Percentiles rank a stretch among this genome's conserved stretches.
phyloP scores from a whole-genome alignment of 176 grass and related monocot species.

The Luzula sylvatica region DNA sequence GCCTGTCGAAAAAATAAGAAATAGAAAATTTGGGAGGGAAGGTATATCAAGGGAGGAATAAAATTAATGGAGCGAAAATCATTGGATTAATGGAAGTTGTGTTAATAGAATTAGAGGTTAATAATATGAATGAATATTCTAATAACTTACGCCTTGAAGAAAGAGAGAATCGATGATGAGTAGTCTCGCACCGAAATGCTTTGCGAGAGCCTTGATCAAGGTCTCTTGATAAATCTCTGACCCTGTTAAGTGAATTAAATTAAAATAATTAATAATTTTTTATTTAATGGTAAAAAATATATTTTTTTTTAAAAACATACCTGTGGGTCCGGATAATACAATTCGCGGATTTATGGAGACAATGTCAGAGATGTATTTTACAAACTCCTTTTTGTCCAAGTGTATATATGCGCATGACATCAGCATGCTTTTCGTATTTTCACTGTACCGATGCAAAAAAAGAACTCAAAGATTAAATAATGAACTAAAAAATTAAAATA shows the following conservation, averaged over 20 bases:
- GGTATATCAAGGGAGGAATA: not conserved
- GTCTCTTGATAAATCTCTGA: slow-evolving; percentile 99
- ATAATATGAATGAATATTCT: slow-evolving; percentile 5
- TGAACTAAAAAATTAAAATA: slow-evolving; percentile 1
- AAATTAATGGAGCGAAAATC: too few relatives aligned
- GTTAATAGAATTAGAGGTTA: too few relatives aligned
- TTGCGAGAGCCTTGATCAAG: slow-evolving; percentile 86
- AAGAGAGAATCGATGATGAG: slow-evolving; percentile 88
- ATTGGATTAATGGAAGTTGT: too few relatives aligned
- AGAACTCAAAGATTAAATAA: slow-evolving; percentile 20
- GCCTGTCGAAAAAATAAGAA: not conserved
- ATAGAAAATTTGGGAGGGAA: not conserved
- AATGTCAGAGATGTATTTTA: slow-evolving; percentile 67
- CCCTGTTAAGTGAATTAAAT: slow-evolving; percentile 29
- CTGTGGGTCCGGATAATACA: slow-evolving; percentile 91
- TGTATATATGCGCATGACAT: slow-evolving; percentile 79
- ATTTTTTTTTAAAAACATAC: slow-evolving; percentile 27
- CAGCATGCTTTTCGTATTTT: slow-evolving; percentile 84
- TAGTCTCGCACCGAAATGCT: slow-evolving; percentile 74
- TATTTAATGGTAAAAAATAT: not conserved
- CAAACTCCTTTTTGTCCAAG: slow-evolving; percentile 80
- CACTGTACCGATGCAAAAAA: slow-evolving; percentile 38
- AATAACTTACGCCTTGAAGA: slow-evolving; percentile 66
- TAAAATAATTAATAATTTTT: not conserved
- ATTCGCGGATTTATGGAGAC: slow-evolving; percentile 93